Percentiles rank a stretch among this genome's conserved stretches.
phyloP scores from a whole-genome alignment of 345 rosid genomes.

The Barbarea vulgaris region DNA sequence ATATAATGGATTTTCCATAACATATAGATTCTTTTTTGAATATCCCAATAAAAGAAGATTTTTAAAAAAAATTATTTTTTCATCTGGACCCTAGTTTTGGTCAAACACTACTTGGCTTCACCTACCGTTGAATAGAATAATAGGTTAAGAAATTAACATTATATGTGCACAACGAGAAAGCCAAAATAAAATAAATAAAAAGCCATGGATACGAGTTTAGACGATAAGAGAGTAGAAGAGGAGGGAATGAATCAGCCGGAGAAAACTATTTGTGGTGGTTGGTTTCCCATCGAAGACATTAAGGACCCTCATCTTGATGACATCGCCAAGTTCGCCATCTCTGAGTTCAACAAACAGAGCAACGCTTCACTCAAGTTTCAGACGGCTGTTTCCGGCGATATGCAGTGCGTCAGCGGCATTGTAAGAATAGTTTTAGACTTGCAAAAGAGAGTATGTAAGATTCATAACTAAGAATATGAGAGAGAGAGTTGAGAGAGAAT shows the following conservation, averaged over 20 bases:
- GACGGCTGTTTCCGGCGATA: neutral
- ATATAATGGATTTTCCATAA: no score
- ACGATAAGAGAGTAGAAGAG: neutral
- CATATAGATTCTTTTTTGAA: neutral
- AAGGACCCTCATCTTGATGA: neutral
- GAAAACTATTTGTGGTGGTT: neutral
- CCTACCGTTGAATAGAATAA: no score
- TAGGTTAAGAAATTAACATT: no score
- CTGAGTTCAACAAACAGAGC: conserved; percentile 5
- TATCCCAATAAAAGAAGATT: no score
- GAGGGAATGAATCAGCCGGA: neutral
- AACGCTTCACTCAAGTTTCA: neutral
- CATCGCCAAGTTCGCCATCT: conserved; percentile 16
- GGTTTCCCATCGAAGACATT: neutral
- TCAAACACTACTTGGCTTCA: no score
- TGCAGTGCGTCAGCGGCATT: neutral
- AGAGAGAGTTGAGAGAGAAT: no score
- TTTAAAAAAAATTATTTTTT: no score
- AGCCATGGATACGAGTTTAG: neutral
- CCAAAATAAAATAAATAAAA: neutral
- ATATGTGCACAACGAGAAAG: neutral
- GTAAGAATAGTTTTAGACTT: no score
- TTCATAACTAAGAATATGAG: no score
- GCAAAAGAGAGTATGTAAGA: no score
- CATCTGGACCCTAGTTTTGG: no score